Percentiles rank a stretch among this genome's conserved stretches.
Evolutionary conservation across 371 early-diverging fungal species (phyloP).

Genomic region (Funneliformis caledonium): DNA sequence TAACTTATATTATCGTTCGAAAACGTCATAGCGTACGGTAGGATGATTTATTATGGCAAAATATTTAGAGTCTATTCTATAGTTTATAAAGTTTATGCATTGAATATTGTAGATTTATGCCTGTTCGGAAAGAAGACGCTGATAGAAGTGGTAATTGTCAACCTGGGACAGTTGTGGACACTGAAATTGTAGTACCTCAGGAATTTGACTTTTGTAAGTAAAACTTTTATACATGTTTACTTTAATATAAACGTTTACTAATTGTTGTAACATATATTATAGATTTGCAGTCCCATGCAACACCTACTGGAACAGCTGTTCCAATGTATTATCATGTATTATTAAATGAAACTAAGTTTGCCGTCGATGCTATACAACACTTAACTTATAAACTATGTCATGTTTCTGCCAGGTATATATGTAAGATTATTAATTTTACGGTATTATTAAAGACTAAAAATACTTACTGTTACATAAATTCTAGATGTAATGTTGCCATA

Average conservation of each 20-base stretch:
- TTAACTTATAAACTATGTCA: slow-evolving; percentile 21
- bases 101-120: slow-evolving; percentile 77
- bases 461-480: not conserved
- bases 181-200: slow-evolving; percentile 80
- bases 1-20: slow-evolving; percentile 93
- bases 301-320: slow-evolving; percentile 77
- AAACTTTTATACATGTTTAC: not conserved
- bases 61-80: not conserved
- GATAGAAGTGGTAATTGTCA: slow-evolving; percentile 71
- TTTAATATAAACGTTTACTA: not conserved
- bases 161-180: slow-evolving; percentile 95
- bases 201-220: slow-evolving; percentile 85
- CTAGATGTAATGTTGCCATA: slow-evolving; percentile 26
- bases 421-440: too few species aligned
- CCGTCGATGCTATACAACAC: slow-evolving; percentile 46
- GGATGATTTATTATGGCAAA: not conserved
- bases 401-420: slow-evolving; percentile 14
- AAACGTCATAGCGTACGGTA: slow-evolving; percentile 90
- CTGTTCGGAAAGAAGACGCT: slow-evolving; percentile 63
- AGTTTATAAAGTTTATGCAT: not conserved
- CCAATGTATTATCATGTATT: slow-evolving; percentile 76
- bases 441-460: too few species aligned
- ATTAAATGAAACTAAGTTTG: slow-evolving; percentile 67
- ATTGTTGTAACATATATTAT: not conserved
- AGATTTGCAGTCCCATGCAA: slow-evolving; percentile 68